These are phyloP conservation scores for Ceratobasidium sp. DNA, from an alignment of 1,284 basidiomycete genomes.

Conservation along the genomic window DNA sequence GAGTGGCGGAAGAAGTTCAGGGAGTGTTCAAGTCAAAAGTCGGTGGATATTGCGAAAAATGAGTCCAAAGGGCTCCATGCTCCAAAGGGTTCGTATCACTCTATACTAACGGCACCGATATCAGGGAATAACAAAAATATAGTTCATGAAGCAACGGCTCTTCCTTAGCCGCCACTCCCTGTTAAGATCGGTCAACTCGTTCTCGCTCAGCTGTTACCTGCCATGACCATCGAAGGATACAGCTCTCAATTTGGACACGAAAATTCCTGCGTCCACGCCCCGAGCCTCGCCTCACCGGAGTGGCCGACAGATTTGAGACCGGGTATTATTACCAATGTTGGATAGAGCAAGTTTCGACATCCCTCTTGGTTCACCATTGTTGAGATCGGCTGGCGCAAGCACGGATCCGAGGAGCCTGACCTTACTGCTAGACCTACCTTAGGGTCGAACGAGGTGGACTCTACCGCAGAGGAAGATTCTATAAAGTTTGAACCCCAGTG, in stretches of 20 bases:
- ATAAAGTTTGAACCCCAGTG: background rate
- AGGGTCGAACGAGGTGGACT: too few species aligned
- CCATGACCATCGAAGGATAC: conserved; percentile 3
- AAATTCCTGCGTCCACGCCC: background rate
- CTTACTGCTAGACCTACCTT: too few species aligned
- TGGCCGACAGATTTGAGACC: background rate
- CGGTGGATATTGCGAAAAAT: too few species aligned
- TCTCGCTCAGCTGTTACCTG: background rate
- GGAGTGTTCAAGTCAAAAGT: too few species aligned
- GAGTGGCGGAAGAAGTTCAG: too few species aligned
- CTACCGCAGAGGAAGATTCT: too few species aligned
- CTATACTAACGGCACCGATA: background rate
- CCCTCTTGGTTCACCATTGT: background rate
- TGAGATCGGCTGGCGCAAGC: background rate
- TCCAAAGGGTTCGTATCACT: too few species aligned
- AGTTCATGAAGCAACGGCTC: too few species aligned
- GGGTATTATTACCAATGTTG: background rate
- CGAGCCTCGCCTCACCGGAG: background rate
- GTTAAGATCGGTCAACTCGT: conserved; percentile 1
- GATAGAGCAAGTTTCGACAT: background rate
- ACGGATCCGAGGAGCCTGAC: background rate
- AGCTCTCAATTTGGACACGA: background rate
- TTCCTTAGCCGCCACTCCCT: background rate
- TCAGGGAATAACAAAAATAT: too few species aligned
- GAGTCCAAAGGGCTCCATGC: too few species aligned